Conservation (phyloP, 2,329 filamentous ascomycete genomes). For the Aspergillus sp. region DNA sequence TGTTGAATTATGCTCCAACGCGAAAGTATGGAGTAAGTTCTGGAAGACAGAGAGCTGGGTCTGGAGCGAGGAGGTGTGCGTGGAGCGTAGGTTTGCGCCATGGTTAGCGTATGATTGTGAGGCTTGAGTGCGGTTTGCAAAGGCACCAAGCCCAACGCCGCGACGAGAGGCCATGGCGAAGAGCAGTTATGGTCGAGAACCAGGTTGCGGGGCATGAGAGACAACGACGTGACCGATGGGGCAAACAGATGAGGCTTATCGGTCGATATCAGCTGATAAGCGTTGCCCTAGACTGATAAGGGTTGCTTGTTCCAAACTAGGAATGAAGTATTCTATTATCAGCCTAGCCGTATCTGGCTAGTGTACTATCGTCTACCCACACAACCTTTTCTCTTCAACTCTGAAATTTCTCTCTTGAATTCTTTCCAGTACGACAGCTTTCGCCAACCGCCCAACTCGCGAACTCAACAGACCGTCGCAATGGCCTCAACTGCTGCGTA, state of each 20-base stretch:
- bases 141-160: constrained; percentile 86
- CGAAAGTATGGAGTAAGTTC: constrained; percentile 91
- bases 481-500: constrained; percentile 66
- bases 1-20: constrained; percentile 88
- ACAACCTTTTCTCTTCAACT: constrained; percentile 30
- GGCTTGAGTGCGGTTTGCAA: constrained; percentile 79
- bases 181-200: not conserved
- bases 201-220: not conserved
- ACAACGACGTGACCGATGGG: not conserved
- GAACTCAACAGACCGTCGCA: constrained; percentile 49
- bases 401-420: constrained; percentile 21
- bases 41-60: constrained; percentile 96
- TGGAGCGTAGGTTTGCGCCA: constrained; percentile 79
- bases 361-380: constrained; percentile 26
- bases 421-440: constrained; percentile 36
- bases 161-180: constrained; percentile 46
- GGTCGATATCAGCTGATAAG: constrained; percentile 19
- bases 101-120: constrained; percentile 88
- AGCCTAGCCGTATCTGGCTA: constrained; percentile 22
- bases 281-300: constrained; percentile 25
- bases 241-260: constrained; percentile 14
- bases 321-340: not conserved
- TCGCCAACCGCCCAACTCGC: constrained; percentile 40
- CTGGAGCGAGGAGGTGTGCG: constrained; percentile 80
- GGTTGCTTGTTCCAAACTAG: constrained; percentile 18